Evolutionary conservation across 148 eudicot species (phyloP).

Genomic region (Silene uniflora): DNA sequence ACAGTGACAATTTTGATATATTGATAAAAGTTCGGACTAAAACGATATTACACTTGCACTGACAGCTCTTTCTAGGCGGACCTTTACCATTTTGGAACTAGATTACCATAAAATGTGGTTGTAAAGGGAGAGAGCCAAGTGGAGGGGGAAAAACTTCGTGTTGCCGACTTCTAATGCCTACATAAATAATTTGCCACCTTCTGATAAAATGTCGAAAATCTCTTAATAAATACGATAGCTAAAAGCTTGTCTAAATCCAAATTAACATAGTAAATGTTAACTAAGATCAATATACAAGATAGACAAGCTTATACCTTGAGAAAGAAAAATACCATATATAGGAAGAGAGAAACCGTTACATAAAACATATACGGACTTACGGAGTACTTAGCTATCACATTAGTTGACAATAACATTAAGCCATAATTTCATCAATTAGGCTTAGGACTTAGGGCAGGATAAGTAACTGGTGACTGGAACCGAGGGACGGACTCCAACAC

Average conservation of each 20-base stretch:
- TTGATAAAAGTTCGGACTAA: neutral
- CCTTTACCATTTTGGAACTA: neutral
- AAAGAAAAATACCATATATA: neutral
- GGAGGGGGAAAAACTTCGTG: neutral
- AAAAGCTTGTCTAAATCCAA: neutral
- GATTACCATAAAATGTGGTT: neutral
- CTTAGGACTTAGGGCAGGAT: conserved; percentile 22
- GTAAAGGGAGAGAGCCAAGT: neutral
- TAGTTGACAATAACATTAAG: neutral
- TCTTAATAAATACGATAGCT: neutral
- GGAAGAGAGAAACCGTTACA: neutral
- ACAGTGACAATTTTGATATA: neutral
- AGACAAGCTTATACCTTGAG: neutral
- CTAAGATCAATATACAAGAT: neutral
- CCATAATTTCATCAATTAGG: neutral
- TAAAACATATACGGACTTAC: neutral
- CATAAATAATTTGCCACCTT: neutral
- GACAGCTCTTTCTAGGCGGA: neutral
- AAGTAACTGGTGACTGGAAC: conserved; percentile 10
- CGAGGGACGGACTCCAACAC: neutral
- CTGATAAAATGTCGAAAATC: neutral
- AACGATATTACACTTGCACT: neutral
- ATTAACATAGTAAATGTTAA: neutral
- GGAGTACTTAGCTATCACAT: neutral
- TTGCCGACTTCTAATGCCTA: neutral